Evolutionary conservation across 1,284 basidiomycete species (phyloP), one percentile per base, ranked within the genome.

Genomic region (Cutaneotrichosporon sp.): DNA sequence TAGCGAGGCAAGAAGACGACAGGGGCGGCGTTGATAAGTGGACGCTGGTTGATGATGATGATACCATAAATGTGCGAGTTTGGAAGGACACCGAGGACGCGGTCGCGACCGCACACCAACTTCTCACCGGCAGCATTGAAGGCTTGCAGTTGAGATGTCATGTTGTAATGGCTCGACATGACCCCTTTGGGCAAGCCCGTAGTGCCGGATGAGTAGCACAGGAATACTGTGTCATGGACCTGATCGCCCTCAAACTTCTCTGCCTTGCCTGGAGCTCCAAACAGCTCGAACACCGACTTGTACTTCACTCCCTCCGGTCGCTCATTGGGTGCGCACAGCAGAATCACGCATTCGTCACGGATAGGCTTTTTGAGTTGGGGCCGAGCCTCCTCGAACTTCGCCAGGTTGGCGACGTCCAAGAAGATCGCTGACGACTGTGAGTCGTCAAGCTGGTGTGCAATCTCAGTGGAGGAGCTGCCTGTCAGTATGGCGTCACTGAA

Each of bases 131-230:
- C 42, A 14, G 42, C 23, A 13, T 26, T 30, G 42, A 26, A 14
- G 15, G 42, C 22, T 23, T 43, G 34, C 17, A 58, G 50, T 46
- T 71, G 63, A 39, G 58, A 74, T 0, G 77, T 80, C 37, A 85
- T 68, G 58, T 87, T 87, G 54, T 78, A 77, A 68, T 87, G 85
- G 0, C 82, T 84, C 0, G 84, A 84, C 61, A 71, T 23, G 23
- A 47, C 42, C 9, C 30, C 74, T 55, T 75, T 74, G 15, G 66
- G 66, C 13, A 66, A 49, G 1, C 74, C 74, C 2, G 73, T 75
- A 3, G 83, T 86, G 3, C 84, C 84, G 52, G 83, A 84, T n/a
- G 77, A 79, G 63, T 86, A 86, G 60, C 84, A 87, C 26, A 87
- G 68, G 61, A 45, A 36, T 17, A 49, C 45, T 15, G 46, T 46